Conservation (phyloP, 2,329 filamentous ascomycete species). For the Colletotrichum sp. region DNA sequence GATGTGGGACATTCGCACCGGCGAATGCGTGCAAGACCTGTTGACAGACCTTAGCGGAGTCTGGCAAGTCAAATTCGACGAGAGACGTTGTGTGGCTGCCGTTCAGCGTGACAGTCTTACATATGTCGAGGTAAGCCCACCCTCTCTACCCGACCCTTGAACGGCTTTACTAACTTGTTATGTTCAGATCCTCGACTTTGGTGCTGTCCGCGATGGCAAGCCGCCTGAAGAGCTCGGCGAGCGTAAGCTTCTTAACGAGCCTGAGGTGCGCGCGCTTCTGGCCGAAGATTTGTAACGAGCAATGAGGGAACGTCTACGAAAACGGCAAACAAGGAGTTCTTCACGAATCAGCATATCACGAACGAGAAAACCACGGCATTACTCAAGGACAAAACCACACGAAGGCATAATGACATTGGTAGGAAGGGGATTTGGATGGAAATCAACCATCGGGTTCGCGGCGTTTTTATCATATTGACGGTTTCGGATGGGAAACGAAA, state of each 20-base stretch:
- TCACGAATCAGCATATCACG: conserved; percentile 8
- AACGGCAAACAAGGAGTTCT: conserved; percentile 7
- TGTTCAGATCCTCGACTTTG: conserved; percentile 91
- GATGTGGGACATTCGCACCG: conserved; percentile 96
- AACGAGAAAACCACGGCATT: conserved; percentile 12
- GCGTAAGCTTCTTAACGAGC: conserved; percentile 71
- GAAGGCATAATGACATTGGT: conserved; percentile 10
- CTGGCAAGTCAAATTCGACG: conserved; percentile 99
- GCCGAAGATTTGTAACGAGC: conserved; percentile 43
- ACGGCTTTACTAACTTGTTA: background rate
- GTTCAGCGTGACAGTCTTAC: conserved; percentile 92
- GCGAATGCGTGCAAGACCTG: conserved; percentile 90
- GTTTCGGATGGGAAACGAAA: background rate
- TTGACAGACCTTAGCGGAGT: conserved; percentile 94
- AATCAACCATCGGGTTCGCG: background rate
- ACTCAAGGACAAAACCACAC: conserved; percentile 1
- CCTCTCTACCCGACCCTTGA: background rate
- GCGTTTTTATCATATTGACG: conserved; percentile 5
- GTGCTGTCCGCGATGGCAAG: conserved; percentile 87
- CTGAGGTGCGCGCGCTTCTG: conserved; percentile 56
- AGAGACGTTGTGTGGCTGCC: conserved; percentile 91
- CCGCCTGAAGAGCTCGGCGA: conserved; percentile 78
- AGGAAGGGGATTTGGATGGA: background rate
- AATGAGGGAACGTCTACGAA: background rate
- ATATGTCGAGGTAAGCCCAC: conserved; percentile 84